A percentile compares a stretch with the other conserved stretches of the same genome.
These are phyloP conservation scores for Rhynchosporium graminicola DNA, from an alignment of 2,329 filamentous ascomycete species.

Conservation along the genomic window DNA sequence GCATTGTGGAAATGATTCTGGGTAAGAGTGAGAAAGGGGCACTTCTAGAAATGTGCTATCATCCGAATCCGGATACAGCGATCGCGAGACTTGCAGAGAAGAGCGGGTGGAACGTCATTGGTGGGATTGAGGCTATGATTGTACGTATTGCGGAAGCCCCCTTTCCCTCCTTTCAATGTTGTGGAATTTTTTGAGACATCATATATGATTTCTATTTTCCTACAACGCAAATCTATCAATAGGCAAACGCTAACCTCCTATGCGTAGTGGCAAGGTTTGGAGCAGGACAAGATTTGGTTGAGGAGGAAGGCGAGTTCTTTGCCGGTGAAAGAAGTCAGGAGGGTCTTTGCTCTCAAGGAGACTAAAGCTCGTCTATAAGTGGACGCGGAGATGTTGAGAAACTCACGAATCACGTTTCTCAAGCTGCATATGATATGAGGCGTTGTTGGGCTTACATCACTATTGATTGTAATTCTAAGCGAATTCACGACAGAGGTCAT, in stretches of 20 bases:
- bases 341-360: constrained; percentile 44
- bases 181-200: no score
- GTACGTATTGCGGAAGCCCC: no score
- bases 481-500: no score
- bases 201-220: no score
- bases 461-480: no score
- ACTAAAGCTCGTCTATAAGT: constrained; percentile 13
- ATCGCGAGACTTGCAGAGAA: constrained; percentile 28
- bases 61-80: constrained; percentile 35
- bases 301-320: constrained; percentile 64
- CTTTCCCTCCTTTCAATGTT: no score
- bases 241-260: no score
- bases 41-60: constrained; percentile 40
- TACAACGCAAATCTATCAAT: no score
- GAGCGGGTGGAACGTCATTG: constrained; percentile 35
- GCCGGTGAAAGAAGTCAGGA: constrained; percentile 60
- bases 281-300: constrained; percentile 42
- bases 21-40: constrained; percentile 40
- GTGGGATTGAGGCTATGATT: constrained; percentile 38
- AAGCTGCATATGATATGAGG: no score
- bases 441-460: neutral
- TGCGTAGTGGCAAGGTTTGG: constrained; percentile 35
- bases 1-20: constrained; percentile 43
- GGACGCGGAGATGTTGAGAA: no score
- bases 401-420: no score